Evolutionary conservation across 495 filamentous ascomycete genomes (phyloP).

Genomic region (Letharia columbiana): DNA sequence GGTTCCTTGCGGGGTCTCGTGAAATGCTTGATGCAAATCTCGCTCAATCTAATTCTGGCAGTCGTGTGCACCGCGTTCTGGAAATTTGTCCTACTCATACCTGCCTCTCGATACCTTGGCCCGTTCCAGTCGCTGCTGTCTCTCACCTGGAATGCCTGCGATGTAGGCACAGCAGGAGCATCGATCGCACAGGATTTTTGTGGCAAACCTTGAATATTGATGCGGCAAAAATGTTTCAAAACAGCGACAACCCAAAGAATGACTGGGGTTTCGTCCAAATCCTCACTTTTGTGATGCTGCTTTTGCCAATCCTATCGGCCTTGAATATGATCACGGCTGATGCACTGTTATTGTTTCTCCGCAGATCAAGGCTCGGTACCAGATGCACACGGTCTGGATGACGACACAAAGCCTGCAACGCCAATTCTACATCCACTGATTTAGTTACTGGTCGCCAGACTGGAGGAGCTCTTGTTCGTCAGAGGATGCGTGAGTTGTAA

Average conservation of each 20-base stretch:
- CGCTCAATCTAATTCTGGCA: not conserved
- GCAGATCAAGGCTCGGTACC: too few species aligned
- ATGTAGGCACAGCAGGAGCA: not conserved
- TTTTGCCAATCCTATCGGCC: conserved; percentile 6
- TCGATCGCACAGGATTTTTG: conserved; percentile 6
- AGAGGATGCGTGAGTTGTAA: too few species aligned
- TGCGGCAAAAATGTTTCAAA: not conserved
- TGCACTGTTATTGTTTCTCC: too few species aligned
- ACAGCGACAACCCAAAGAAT: not conserved
- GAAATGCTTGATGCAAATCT: not conserved
- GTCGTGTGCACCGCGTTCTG: not conserved
- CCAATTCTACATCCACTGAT: too few species aligned
- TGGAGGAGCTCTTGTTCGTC: too few species aligned
- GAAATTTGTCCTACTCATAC: not conserved
- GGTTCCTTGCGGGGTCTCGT: not conserved
- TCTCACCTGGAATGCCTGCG: not conserved
- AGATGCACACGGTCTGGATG: too few species aligned
- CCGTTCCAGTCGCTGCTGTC: not conserved
- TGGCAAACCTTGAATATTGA: not conserved
- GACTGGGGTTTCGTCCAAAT: conserved; percentile 1
- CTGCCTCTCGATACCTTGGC: not conserved
- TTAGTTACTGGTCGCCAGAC: too few species aligned
- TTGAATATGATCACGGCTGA: not conserved
- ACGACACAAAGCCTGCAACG: too few species aligned
- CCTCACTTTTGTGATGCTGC: conserved; percentile 5